Conservation (phyloP, 495 filamentous ascomycete genomes). For the Penicillium crystallinum region DNA sequence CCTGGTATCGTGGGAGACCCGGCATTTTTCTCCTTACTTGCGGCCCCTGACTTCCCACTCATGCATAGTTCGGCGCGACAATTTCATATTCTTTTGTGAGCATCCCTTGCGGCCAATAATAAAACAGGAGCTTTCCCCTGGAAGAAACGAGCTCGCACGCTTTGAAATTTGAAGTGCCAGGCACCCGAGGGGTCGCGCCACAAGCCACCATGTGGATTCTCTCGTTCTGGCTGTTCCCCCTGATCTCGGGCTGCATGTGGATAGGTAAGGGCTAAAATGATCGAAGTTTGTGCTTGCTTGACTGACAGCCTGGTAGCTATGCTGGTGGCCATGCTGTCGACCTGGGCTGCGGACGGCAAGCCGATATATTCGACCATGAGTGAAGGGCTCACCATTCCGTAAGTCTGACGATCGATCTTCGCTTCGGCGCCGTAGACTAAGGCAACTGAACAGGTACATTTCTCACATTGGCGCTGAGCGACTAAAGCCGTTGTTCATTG, state of each 20-base stretch:
- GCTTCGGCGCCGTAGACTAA: not conserved
- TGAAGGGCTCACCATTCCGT: constrained; percentile 55
- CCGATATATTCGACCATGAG: constrained; percentile 59
- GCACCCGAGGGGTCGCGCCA: not conserved
- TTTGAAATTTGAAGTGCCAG: not conserved
- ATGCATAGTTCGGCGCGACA: not conserved
- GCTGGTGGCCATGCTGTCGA: constrained; percentile 54
- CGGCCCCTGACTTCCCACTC: not conserved
- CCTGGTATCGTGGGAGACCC: not conserved
- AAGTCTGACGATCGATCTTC: constrained; percentile 18
- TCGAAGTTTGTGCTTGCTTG: not conserved
- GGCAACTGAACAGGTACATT: constrained; percentile 35
- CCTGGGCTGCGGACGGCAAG: constrained; percentile 56
- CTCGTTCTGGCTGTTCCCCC: constrained; percentile 59
- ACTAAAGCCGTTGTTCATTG: constrained; percentile 76
- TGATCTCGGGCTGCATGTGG: constrained; percentile 67
- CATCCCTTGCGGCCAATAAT: constrained; percentile 3
- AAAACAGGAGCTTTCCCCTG: not conserved
- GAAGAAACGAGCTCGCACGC: not conserved
- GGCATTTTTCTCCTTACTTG: not conserved
- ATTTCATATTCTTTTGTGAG: not conserved
- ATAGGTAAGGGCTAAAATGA: constrained; percentile 39
- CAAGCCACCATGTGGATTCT: constrained; percentile 27
- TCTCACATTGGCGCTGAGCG: constrained; percentile 65
- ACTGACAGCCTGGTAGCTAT: constrained; percentile 33